These are phyloP conservation scores for Lycium barbarum DNA, from an alignment of 257 asterid species.

Conservation along the genomic window DNA sequence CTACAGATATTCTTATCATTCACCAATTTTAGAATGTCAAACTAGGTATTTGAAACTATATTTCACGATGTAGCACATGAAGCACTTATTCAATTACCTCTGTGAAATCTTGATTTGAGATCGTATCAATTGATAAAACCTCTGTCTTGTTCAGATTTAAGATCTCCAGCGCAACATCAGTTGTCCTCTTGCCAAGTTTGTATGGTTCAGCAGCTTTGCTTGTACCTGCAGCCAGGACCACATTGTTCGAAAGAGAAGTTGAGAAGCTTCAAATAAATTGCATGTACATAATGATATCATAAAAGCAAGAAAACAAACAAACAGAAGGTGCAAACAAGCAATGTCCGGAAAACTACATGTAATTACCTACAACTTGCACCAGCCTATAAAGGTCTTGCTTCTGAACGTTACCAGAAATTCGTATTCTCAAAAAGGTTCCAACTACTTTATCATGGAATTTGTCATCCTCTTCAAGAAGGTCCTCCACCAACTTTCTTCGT, in stretches of 20 bases:
- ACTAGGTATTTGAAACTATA: neutral
- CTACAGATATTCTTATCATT: neutral
- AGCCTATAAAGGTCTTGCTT: slow-evolving; percentile 98
- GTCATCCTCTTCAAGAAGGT: slow-evolving; percentile 84
- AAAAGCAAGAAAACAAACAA: neutral
- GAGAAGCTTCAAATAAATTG: slow-evolving; percentile 28
- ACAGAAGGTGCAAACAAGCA: neutral
- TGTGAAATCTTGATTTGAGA: slow-evolving; percentile 96
- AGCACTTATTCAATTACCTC: slow-evolving; percentile 64
- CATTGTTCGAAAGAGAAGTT: slow-evolving; percentile 12
- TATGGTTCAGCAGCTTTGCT: slow-evolving; percentile 82
- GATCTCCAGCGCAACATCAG: slow-evolving; percentile 84
- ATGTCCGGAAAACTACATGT: slow-evolving; percentile 31
- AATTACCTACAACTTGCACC: slow-evolving; percentile 95
- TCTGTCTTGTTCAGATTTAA: slow-evolving; percentile 95
- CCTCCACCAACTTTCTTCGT: slow-evolving; percentile 94
- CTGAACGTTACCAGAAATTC: slow-evolving; percentile 83
- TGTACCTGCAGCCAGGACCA: slow-evolving; percentile 67
- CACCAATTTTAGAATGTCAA: slow-evolving; percentile 14
- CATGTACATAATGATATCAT: neutral
- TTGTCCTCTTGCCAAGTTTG: slow-evolving; percentile 87
- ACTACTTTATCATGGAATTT: slow-evolving; percentile 72
- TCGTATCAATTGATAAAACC: slow-evolving; percentile 77
- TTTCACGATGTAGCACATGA: neutral
- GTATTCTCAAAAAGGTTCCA: slow-evolving; percentile 93